Conservation (phyloP, 306 rosid genomes). For the Cucurbita pepo region DNA sequence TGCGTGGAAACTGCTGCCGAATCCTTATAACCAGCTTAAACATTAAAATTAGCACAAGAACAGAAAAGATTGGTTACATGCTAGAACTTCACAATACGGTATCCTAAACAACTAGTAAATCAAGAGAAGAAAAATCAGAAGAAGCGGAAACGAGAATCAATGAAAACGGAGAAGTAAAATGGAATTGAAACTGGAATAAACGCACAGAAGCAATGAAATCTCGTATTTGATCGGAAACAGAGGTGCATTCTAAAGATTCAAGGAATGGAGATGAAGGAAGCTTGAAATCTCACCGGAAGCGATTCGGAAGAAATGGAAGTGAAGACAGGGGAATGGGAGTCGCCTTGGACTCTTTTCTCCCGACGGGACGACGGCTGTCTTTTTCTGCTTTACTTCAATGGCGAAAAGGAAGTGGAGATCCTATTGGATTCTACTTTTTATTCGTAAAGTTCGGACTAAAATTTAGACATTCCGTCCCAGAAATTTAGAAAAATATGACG, state of each 20-base stretch:
- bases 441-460: too few species aligned
- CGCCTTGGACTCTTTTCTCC: not conserved
- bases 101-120: too few species aligned
- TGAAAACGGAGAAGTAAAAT: not conserved
- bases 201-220: not conserved
- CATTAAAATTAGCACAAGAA: not conserved
- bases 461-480: too few species aligned
- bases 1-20: not conserved
- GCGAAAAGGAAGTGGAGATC: not conserved
- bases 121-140: too few species aligned
- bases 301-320: not conserved
- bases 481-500: too few species aligned
- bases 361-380: not conserved
- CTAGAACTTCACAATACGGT: not conserved
- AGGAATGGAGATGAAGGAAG: not conserved
- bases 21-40: not conserved
- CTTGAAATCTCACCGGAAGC: not conserved
- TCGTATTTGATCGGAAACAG: not conserved
- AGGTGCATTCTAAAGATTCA: not conserved
- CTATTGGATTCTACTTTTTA: too few species aligned
- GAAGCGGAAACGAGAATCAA: not conserved
- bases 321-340: not conserved
- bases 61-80: not conserved
- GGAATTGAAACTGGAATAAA: not conserved
- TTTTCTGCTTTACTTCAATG: not conserved